Conservation (phyloP, 306 rosid species). For the Corylus avellana region DNA sequence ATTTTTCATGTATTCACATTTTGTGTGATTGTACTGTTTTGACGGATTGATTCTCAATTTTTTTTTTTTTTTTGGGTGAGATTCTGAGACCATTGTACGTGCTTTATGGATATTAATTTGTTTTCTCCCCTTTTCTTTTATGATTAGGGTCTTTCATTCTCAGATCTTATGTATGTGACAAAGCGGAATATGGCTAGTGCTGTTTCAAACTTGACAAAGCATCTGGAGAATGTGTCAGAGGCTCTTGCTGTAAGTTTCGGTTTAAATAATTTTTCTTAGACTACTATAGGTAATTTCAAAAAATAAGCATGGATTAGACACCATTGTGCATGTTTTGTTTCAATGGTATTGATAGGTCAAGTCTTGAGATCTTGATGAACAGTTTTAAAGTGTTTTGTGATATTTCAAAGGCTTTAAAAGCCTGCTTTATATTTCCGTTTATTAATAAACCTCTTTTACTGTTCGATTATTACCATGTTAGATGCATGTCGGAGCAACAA, state of each 20-base stretch:
- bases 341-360: not conserved
- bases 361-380: not conserved
- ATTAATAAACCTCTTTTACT: not conserved
- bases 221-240: constrained; percentile 80
- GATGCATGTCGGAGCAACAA: not conserved
- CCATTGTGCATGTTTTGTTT: not conserved
- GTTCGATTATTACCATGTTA: not conserved
- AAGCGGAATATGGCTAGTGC: constrained; percentile 83
- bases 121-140: constrained; percentile 17
- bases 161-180: constrained; percentile 95
- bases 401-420: not conserved
- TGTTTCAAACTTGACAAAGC: constrained; percentile 77
- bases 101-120: constrained; percentile 4
- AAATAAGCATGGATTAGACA: not conserved
- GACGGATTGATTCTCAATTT: not conserved
- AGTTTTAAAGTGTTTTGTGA: not conserved
- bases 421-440: not conserved
- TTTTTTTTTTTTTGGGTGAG: not conserved
- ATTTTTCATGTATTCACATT: not conserved
- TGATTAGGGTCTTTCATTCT: constrained; percentile 78
- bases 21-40: not conserved
- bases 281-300: not conserved
- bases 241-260: constrained; percentile 75
- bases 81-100: not conserved
- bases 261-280: not conserved